phyloP scores from a whole-genome alignment of 495 filamentous ascomycete species.

The Letharia lupina region DNA sequence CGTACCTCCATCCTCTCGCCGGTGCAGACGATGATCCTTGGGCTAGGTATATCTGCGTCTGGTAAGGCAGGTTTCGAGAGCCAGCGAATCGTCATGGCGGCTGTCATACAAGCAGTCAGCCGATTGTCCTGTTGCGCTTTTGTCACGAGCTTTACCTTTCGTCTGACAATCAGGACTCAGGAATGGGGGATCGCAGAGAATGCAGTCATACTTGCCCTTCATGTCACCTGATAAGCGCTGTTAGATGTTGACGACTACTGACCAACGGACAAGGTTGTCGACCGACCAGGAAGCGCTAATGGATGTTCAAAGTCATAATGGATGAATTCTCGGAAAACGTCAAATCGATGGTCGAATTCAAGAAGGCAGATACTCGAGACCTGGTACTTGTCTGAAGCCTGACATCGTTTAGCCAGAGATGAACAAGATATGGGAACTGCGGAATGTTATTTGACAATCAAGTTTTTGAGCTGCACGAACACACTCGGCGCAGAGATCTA shows the following conservation, averaged over 20 bases:
- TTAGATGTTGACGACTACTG: neutral
- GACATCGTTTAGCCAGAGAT: slow-evolving; percentile 4
- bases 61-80: slow-evolving; percentile 39
- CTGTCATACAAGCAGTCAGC: slow-evolving; percentile 30
- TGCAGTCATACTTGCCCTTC: slow-evolving; percentile 54
- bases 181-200: slow-evolving; percentile 73
- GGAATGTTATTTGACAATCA: slow-evolving; percentile 42
- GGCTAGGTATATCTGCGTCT: slow-evolving; percentile 21
- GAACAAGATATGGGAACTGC: neutral
- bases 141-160: slow-evolving; percentile 42
- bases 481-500: slow-evolving; percentile 61
- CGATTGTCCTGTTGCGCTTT: neutral
- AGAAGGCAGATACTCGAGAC: slow-evolving; percentile 52
- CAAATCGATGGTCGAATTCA: slow-evolving; percentile 65
- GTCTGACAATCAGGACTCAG: slow-evolving; percentile 73
- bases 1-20: slow-evolving; percentile 54
- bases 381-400: slow-evolving; percentile 21
- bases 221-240: slow-evolving; percentile 35
- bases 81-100: slow-evolving; percentile 65
- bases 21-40: slow-evolving; percentile 58
- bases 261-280: neutral
- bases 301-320: slow-evolving; percentile 66
- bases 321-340: slow-evolving; percentile 60
- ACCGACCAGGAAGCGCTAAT: slow-evolving; percentile 49
- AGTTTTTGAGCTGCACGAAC: slow-evolving; percentile 64